Base-by-base conservation (phyloP, 106 monocot species). In the Narthecium ossifragum region DNA sequence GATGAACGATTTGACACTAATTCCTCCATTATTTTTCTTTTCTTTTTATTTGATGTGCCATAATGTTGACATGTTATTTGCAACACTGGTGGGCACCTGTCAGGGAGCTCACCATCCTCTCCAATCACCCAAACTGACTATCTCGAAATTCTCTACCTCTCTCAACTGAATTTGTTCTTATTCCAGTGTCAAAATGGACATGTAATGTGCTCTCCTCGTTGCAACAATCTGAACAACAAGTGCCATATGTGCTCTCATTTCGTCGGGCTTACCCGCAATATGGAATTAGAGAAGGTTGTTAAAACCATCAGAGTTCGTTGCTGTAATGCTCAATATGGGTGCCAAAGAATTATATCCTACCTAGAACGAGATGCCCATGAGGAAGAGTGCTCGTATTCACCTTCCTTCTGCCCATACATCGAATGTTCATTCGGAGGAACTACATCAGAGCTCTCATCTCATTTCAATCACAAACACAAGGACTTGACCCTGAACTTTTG, bases 121-220 rank as follows among this genome's bases (percentile, higher is more conserved):
- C 7, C 36, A 37, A 37, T 37, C 36, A 5, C 36, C 36, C 36
- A n/a, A n/a, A n/a, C n/a, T n/a, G n/a, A n/a, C n/a, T n/a, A n/a
- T n/a, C n/a, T n/a, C n/a, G n/a, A n/a, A n/a, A n/a, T n/a, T n/a
- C n/a, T n/a, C n/a, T n/a, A n/a, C n/a, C n/a, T n/a, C n/a, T 52
- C 3, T 46, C 6, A 26, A 28, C 33, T 56, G 36, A 18, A 1
- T 8, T 15, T 51, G 25, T 53, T 36, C 15, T 5, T 54, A 34
- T 53, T 78, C 22, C 75, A 94, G 90, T 94, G 90, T 45, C 34
- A 30, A 59, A 90, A 90, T 68, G 86, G 96, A 12, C 96, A 96
- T 52, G 66, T 81, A 12, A 70, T 74, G 23, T 96, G 96, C 53
- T 80, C 57, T 30, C 32, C 41, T 5, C 87, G 96, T 63, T 84